These are phyloP conservation scores for Lodderomyces beijingensis DNA, from an alignment of 1,139 yeast species.

Conservation along the genomic window DNA sequence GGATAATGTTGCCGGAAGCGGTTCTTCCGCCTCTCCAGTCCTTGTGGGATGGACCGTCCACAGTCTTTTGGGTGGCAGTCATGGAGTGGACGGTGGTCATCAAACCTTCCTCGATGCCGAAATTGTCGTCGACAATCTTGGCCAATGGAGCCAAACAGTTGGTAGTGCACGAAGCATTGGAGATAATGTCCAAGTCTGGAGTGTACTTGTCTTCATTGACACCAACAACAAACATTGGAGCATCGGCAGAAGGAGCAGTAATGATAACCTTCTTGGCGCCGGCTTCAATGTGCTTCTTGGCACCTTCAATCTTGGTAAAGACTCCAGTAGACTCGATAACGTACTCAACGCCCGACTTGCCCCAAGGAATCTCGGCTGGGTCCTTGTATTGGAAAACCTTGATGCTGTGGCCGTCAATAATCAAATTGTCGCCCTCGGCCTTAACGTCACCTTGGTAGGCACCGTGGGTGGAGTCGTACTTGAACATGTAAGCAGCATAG, in stretches of 20 bases:
- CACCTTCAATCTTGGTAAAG: slow-evolving; percentile 75
- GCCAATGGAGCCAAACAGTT: slow-evolving; percentile 89
- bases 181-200: slow-evolving; percentile 64
- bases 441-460: slow-evolving; percentile 65
- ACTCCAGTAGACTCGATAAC: slow-evolving; percentile 89
- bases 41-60: slow-evolving; percentile 89
- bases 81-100: slow-evolving; percentile 91
- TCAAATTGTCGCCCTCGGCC: slow-evolving; percentile 50
- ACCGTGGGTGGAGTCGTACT: slow-evolving; percentile 87
- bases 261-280: slow-evolving; percentile 90
- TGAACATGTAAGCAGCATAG: slow-evolving; percentile 85
- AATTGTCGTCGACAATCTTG: slow-evolving; percentile 74
- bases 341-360: slow-evolving; percentile 68
- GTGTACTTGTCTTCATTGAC: slow-evolving; percentile 74
- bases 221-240: slow-evolving; percentile 87
- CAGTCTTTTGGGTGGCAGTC: slow-evolving; percentile 89
- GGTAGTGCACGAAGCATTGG: slow-evolving; percentile 89
- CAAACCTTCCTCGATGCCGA: slow-evolving; percentile 81
- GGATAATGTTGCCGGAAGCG: slow-evolving; percentile 85
- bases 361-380: slow-evolving; percentile 83
- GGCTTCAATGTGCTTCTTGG: slow-evolving; percentile 73
- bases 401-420: slow-evolving; percentile 68
- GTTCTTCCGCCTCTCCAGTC: slow-evolving; percentile 96
- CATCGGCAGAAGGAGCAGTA: slow-evolving; percentile 84
- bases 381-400: slow-evolving; percentile 71